Evolutionary conservation across 768 basidiomycete genomes (phyloP).

Genomic region (Bullera alba): DNA sequence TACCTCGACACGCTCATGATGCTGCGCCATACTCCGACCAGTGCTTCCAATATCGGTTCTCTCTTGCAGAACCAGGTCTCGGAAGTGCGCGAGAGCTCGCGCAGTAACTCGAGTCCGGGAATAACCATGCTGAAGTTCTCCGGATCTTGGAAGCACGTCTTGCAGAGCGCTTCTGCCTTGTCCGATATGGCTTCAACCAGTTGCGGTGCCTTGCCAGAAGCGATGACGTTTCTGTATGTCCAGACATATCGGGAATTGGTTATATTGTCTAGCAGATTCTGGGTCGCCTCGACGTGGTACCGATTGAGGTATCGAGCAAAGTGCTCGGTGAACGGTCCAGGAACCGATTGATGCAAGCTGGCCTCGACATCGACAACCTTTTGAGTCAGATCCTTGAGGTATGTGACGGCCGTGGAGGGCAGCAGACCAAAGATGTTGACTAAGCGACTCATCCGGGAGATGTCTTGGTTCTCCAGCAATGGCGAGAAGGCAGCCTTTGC

Average conservation of each 20-base stretch:
- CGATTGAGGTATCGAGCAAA: conserved; percentile 84
- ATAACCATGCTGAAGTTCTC: conserved; percentile 54
- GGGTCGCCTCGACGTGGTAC: conserved; percentile 75
- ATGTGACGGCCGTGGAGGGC: conserved; percentile 78
- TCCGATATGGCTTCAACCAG: conserved; percentile 45
- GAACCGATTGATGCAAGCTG: conserved; percentile 78
- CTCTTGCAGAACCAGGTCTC: conserved; percentile 64
- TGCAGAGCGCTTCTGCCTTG: conserved; percentile 44
- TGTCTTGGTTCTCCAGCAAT: conserved; percentile 73
- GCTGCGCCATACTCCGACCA: conserved; percentile 65
- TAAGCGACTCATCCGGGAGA: conserved; percentile 86
- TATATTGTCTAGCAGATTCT: conserved; percentile 76
- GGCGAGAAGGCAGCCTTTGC: conserved; percentile 71
- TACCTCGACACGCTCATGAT: conserved; percentile 37
- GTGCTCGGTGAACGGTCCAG: conserved; percentile 87
- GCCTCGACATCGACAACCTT: conserved; percentile 86
- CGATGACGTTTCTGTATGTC: conserved; percentile 74
- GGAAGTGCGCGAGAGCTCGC: conserved; percentile 63
- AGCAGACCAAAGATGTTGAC: conserved; percentile 96
- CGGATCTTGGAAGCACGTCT: conserved; percentile 42
- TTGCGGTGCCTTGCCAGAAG: conserved; percentile 68
- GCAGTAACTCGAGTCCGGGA: conserved; percentile 67
- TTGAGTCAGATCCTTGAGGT: conserved; percentile 78
- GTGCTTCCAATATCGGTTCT: conserved; percentile 58
- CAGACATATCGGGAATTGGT: conserved; percentile 69